phyloP scores from a whole-genome alignment of 352 stramenopile genomes.

The Pythium diclinum region DNA sequence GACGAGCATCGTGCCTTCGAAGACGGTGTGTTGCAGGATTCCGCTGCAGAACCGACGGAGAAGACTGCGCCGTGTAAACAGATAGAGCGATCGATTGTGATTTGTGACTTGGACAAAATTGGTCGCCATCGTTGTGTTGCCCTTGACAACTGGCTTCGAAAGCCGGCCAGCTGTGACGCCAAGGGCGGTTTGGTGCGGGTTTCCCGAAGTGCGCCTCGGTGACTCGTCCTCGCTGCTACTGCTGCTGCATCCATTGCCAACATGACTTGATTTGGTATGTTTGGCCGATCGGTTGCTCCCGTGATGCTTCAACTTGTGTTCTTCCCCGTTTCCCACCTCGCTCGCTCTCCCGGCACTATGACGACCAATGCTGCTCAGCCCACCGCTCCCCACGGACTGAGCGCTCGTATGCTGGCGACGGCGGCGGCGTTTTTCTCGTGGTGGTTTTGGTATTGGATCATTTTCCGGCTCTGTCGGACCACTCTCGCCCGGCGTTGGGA shows the following conservation, averaged over 20 bases:
- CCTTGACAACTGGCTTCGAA: not conserved
- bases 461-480: not conserved
- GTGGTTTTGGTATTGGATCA: not conserved
- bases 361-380: conserved; percentile 2
- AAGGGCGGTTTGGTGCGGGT: conserved; percentile 13
- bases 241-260: conserved; percentile 1
- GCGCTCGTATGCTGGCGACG: conserved; percentile 8
- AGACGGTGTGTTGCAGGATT: conserved; percentile 37
- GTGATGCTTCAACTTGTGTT: not conserved
- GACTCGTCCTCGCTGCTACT: not conserved
- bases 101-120: conserved; percentile 23
- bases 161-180: not conserved
- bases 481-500: conserved; percentile 1
- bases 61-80: conserved; percentile 28
- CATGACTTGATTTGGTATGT: not conserved
- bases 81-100: conserved; percentile 27
- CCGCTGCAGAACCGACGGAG: conserved; percentile 22
- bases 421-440: conserved; percentile 8
- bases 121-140: not conserved
- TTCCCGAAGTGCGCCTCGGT: conserved; percentile 10
- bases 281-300: not conserved
- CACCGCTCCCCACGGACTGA: conserved; percentile 9
- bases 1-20: conserved; percentile 60
- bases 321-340: not conserved
- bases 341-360: not conserved